phyloP scores from a whole-genome alignment of 208 protist genomes.

The Herpetomonas muscarum region DNA sequence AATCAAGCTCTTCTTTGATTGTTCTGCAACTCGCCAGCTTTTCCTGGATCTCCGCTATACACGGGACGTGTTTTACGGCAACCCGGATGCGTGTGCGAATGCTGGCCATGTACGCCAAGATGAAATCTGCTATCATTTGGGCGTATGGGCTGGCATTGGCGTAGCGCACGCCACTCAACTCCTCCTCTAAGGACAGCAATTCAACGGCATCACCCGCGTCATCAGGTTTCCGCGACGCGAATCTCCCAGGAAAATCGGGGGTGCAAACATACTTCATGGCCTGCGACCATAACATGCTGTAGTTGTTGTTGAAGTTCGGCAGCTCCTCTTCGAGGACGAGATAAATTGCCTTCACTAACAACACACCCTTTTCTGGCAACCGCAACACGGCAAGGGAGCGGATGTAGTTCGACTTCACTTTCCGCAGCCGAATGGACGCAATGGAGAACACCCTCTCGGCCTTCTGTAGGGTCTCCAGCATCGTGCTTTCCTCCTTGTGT shows the following conservation, averaged over 20 bases:
- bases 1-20: conserved; percentile 4
- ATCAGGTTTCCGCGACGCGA: conserved; percentile 30
- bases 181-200: conserved; percentile 21
- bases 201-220: conserved; percentile 33
- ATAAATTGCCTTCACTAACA: conserved; percentile 41
- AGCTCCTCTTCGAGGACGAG: conserved; percentile 45
- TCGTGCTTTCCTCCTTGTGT: conserved; percentile 6
- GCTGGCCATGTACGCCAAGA: conserved; percentile 34
- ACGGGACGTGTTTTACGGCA: conserved; percentile 10
- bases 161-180: conserved; percentile 44
- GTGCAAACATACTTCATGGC: conserved; percentile 26
- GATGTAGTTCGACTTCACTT: conserved; percentile 32
- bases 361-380: conserved; percentile 30
- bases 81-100: conserved; percentile 15
- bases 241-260: conserved; percentile 38
- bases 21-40: conserved; percentile 16
- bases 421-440: conserved; percentile 13
- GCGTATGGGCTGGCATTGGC: conserved; percentile 31
- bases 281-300: conserved; percentile 34
- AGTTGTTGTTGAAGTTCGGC: conserved; percentile 13
- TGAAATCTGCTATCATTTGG: conserved; percentile 33
- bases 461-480: conserved; percentile 13
- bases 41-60: conserved; percentile 18
- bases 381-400: conserved; percentile 25
- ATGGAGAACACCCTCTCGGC: conserved; percentile 12